phyloP scores from a whole-genome alignment of 2,329 filamentous ascomycete species.

The Penicillium fuscoglaucum region DNA sequence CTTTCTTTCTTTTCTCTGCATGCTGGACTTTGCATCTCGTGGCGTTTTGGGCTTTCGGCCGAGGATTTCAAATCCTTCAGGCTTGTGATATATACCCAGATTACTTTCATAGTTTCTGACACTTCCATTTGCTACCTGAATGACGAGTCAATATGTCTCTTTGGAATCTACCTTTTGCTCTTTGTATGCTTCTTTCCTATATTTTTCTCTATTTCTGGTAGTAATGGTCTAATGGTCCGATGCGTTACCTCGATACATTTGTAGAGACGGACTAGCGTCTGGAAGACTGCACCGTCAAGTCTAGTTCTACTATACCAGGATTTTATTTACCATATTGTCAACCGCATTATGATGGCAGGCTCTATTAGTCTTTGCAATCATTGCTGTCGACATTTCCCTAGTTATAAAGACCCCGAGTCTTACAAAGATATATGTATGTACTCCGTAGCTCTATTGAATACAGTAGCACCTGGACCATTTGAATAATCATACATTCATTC shows the following conservation, averaged over 20 bases:
- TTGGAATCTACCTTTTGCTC: background rate
- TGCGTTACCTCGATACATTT: background rate
- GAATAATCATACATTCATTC: background rate
- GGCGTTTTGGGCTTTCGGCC: conserved; percentile 8
- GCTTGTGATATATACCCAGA: conserved; percentile 13
- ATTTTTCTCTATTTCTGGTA: background rate
- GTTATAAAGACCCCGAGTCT: background rate
- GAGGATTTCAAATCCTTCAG: background rate
- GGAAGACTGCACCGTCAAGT: background rate
- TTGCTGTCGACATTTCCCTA: background rate
- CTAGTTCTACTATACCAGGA: background rate
- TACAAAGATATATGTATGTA: background rate
- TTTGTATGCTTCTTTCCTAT: background rate
- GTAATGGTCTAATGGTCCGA: background rate
- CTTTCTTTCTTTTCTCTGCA: background rate
- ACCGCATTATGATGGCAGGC: background rate
- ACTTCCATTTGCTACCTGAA: background rate
- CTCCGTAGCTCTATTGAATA: background rate
- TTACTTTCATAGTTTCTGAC: background rate
- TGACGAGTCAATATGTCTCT: background rate
- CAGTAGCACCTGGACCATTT: background rate
- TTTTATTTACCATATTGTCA: background rate
- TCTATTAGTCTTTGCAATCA: background rate
- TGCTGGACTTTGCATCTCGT: conserved; percentile 10
- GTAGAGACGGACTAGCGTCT: no score